These are phyloP conservation scores for Sclerotinia borealis DNA, from an alignment of 2,329 filamentous ascomycete genomes.

Conservation along the genomic window DNA sequence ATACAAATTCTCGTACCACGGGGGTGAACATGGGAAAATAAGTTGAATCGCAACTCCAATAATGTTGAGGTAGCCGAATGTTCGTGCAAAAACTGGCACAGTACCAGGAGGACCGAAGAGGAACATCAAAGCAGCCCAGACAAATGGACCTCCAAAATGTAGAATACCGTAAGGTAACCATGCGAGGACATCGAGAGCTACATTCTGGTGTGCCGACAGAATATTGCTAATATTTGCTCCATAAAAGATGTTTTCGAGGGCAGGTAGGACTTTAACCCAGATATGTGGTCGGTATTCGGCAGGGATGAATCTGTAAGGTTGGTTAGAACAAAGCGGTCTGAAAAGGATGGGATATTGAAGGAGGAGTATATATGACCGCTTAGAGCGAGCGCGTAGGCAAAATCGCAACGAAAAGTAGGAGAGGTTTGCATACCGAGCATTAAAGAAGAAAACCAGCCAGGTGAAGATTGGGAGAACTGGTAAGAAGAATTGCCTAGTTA, in stretches of 20 bases:
- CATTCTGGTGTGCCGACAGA: conserved; percentile 80
- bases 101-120: conserved; percentile 83
- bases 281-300: conserved; percentile 85
- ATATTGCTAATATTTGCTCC: conserved; percentile 95
- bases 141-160: conserved; percentile 80
- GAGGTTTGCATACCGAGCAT: conserved; percentile 54
- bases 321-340: conserved; percentile 5
- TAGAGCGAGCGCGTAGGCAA: background rate
- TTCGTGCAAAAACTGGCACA: conserved; percentile 74
- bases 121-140: conserved; percentile 76
- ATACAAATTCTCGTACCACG: conserved; percentile 94
- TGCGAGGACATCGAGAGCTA: conserved; percentile 77
- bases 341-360: conserved; percentile 8
- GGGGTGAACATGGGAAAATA: conserved; percentile 86
- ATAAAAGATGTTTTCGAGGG: conserved; percentile 93
- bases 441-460: conserved; percentile 85
- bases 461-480: conserved; percentile 79
- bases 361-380: conserved; percentile 13
- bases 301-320: conserved; percentile 69
- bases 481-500: conserved; percentile 85
- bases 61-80: conserved; percentile 91
- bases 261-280: conserved; percentile 90
- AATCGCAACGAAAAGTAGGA: background rate
- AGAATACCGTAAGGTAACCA: conserved; percentile 91
- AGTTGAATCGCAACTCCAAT: conserved; percentile 83